Evolutionary conservation across 176 grass and related monocot species (phyloP).

Genomic region (Avena sativa): DNA sequence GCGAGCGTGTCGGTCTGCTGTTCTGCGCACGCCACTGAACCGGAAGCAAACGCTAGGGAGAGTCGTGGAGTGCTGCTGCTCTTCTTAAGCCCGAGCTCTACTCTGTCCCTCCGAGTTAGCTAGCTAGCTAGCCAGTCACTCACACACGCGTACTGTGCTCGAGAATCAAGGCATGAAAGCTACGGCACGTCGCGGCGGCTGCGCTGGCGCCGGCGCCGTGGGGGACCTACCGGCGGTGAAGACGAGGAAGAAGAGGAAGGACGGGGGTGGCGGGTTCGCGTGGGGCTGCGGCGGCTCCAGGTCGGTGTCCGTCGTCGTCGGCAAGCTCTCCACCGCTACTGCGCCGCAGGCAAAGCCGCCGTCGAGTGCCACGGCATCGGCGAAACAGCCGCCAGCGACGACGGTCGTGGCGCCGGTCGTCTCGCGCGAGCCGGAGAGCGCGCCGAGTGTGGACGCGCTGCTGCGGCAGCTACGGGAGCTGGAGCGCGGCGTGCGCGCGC

Average conservation of each 20-base stretch:
- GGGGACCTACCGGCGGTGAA: slow-evolving; percentile 4
- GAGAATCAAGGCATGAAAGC: slow-evolving; percentile 47
- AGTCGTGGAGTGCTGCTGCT: background rate
- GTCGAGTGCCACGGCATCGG: background rate
- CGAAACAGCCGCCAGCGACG: background rate
- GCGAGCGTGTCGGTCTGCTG: background rate
- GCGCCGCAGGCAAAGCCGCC: background rate
- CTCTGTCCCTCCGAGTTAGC: background rate
- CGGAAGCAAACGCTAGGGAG: background rate
- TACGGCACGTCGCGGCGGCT: slow-evolving; percentile 37
- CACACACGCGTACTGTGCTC: background rate
- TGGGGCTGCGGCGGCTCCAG: slow-evolving; percentile 63
- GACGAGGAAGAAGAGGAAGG: slow-evolving; percentile 31
- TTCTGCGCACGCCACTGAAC: slow-evolving; percentile 20
- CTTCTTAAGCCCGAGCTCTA: slow-evolving; percentile 20
- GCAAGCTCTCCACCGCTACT: slow-evolving; percentile 31
- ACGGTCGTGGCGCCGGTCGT: background rate
- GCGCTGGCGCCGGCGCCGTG: slow-evolving; percentile 14
- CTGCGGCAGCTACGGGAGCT: slow-evolving; percentile 64
- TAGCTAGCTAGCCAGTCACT: background rate
- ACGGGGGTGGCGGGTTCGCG: slow-evolving; percentile 29
- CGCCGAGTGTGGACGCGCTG: slow-evolving; percentile 57
- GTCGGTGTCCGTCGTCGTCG: slow-evolving; percentile 47
- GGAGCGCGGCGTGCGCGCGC: slow-evolving; percentile 55
- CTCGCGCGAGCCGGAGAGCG: background rate